Conservation (phyloP, 176 grass and related monocot genomes). For the Hsuehochloa calcarea region DNA sequence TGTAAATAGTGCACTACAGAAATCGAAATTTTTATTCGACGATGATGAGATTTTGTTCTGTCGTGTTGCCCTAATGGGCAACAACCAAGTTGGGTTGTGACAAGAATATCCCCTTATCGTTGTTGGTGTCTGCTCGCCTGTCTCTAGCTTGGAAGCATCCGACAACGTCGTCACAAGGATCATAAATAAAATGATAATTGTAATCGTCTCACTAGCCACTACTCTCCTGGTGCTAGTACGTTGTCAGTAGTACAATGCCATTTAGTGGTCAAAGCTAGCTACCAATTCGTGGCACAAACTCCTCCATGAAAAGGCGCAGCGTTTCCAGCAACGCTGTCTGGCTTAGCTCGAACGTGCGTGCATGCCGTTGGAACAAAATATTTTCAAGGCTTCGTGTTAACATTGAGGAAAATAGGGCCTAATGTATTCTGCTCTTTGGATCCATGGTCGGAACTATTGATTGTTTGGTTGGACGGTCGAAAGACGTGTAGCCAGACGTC, state of each 20-base stretch:
- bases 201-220: background rate
- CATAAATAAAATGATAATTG: background rate
- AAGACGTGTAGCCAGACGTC: no score
- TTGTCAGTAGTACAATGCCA: background rate
- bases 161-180: background rate
- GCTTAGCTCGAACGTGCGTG: background rate
- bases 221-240: background rate
- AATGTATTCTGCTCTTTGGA: no score
- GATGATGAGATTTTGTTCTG: background rate
- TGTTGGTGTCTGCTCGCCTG: background rate
- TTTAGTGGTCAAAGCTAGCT: background rate
- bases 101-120: background rate
- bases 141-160: background rate
- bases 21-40: background rate
- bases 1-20: background rate
- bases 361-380: background rate
- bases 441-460: background rate
- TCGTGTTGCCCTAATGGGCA: background rate
- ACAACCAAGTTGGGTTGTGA: background rate
- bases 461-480: no score
- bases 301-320: background rate
- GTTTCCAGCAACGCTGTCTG: slow-evolving; percentile 23
- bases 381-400: background rate
- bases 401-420: background rate
- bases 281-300: no score